Evolutionary conservation across 1,139 yeast species (phyloP).

Genomic region (Pichia sp.): DNA sequence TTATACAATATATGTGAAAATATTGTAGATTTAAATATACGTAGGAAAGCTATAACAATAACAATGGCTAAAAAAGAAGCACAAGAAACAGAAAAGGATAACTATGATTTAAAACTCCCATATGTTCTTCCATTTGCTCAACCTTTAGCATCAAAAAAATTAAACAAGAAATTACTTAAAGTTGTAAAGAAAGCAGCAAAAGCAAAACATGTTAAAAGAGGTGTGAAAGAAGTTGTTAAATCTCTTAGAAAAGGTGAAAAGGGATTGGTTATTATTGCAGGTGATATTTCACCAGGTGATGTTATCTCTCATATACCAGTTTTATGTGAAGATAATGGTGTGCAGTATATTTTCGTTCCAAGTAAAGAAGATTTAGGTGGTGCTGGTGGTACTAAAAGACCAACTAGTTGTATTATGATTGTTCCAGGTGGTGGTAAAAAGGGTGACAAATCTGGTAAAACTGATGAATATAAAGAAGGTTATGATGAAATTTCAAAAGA

Average conservation of each 20-base stretch:
- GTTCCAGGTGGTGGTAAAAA: constrained; percentile 94
- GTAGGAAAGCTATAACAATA: too few relatives aligned
- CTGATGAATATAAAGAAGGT: constrained; percentile 85
- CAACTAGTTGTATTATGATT: constrained; percentile 95
- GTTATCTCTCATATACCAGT: constrained; percentile 97
- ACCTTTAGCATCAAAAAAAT: constrained; percentile 93
- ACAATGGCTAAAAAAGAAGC: constrained; percentile 52
- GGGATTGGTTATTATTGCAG: constrained; percentile 94
- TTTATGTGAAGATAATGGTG: constrained; percentile 87
- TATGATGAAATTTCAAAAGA: constrained; percentile 95
- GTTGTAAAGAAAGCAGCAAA: constrained; percentile 96
- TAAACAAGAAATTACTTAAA: constrained; percentile 91
- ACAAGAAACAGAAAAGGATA: constrained; percentile 46
- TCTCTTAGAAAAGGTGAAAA: constrained; percentile 97
- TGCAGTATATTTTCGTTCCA: constrained; percentile 89
- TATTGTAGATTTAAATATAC: too few relatives aligned
- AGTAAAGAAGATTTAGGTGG: constrained; percentile 97
- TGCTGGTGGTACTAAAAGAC: constrained; percentile 98
- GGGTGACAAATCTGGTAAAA: constrained; percentile 68
- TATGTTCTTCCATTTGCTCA: constrained; percentile 89
- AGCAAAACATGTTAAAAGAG: constrained; percentile 97
- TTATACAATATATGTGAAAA: too few relatives aligned
- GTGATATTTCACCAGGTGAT: constrained; percentile 96
- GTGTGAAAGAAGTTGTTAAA: constrained; percentile 98
- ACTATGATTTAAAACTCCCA: constrained; percentile 86